Evolutionary conservation across 1,284 basidiomycete genomes (phyloP), one percentile per base, ranked within the genome.

Genomic region (Cryptococcus maquisensis): DNA sequence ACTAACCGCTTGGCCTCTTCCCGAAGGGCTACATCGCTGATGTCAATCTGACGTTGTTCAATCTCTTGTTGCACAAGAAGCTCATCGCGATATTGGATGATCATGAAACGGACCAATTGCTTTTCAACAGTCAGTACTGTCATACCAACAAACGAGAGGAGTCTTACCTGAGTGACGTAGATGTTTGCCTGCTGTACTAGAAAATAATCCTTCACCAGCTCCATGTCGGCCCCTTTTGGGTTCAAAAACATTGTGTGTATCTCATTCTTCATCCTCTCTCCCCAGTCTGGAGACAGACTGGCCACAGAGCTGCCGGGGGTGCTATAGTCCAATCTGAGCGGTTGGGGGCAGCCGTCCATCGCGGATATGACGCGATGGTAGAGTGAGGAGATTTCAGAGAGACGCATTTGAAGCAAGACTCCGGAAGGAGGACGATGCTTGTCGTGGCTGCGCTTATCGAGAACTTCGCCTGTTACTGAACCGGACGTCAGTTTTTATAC

Each of bases 111-210:
- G 18, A 74, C 66, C 10, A 72, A 56, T 47, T 71, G 68, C 57
- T 59, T 20, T 20, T 13, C 9, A 16, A 18, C 18, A 21, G 35
- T 16, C 37, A 38, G 15, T 15, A 44, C 20, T 20, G 16, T 20
- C 38, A 23, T 15, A n/a, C 16, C 9, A 18, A 32, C 15, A 51
- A 24, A n/a, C 4, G 35, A n/a, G 35, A n/a, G 24, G n/a, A 21
- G 4, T 15, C 56, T 52, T 41, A 55, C 56, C 45, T 69, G 69
- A 5, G 72, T 71, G 13, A 72, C 72, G 26, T 71, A 66, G 35
- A 71, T 72, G 54, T 72, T 74, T n/a, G 67, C 69, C 58, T 73
- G 69, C 60, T 71, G 66, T 37, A 74, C 69, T 5, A 66, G 48
- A 56, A 66, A 72, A 26, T 55, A 61, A 59, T 74, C 70, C 39